Conservation (phyloP, 805 yeast genomes). For the Maudiozyma saulgeensis region DNA sequence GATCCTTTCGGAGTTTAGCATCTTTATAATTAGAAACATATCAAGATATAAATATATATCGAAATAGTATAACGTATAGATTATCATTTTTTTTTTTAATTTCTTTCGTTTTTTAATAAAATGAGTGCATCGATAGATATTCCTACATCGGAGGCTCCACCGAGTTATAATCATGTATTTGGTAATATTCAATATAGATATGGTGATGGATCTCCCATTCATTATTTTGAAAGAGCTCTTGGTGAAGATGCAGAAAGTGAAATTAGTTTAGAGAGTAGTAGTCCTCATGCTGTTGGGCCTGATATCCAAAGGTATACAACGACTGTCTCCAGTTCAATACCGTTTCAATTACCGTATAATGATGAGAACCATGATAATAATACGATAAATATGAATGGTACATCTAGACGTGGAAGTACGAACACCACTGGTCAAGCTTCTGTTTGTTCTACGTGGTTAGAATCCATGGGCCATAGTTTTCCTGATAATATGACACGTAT, state of each 20-base stretch:
- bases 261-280: not conserved
- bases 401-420: not conserved
- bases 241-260: not conserved
- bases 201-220: not conserved
- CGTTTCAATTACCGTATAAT: constrained; percentile 1
- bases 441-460: not conserved
- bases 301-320: not conserved
- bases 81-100: no score
- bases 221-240: not conserved
- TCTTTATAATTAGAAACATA: no score
- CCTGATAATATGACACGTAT: not conserved
- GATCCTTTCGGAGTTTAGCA: no score
- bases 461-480: not conserved
- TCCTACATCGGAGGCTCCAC: not conserved
- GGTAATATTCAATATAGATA: not conserved
- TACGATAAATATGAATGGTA: not conserved
- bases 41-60: no score
- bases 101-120: not conserved
- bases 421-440: not conserved
- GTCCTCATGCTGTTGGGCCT: not conserved
- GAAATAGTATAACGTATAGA: no score
- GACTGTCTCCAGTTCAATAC: not conserved
- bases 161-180: not conserved
- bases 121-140: not conserved
- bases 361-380: not conserved